Conservation (phyloP, 768 basidiomycete species). For the Amanita subjunquillea region DNA sequence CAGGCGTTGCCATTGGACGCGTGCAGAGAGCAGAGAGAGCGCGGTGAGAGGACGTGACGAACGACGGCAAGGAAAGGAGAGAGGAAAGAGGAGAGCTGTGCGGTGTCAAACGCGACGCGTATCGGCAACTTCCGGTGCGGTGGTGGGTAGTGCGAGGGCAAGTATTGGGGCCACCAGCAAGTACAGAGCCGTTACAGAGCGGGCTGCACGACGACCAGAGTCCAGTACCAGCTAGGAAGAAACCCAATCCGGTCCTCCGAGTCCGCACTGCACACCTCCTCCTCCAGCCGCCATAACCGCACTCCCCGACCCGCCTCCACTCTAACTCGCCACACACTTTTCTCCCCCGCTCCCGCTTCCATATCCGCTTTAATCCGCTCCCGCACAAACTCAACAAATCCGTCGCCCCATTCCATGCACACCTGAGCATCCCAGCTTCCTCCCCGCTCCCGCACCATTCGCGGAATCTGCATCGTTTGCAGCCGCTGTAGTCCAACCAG, state of each 20-base stretch:
- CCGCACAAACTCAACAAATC: conserved; percentile 47
- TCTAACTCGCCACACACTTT: conserved; percentile 57
- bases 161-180: too few species aligned
- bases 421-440: conserved; percentile 68
- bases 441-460: conserved; percentile 64
- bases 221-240: conserved; percentile 65
- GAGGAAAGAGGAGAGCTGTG: conserved; percentile 18
- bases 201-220: conserved; percentile 12
- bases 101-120: conserved; percentile 40
- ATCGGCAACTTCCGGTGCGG: conserved; percentile 33
- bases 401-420: conserved; percentile 67
- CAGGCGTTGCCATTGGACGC: conserved; percentile 64
- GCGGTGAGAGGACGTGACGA: conserved; percentile 20
- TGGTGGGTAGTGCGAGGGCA: too few species aligned
- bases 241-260: conserved; percentile 71
- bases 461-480: conserved; percentile 71
- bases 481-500: conserved; percentile 60
- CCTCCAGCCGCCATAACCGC: conserved; percentile 38
- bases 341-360: conserved; percentile 13
- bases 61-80: conserved; percentile 19
- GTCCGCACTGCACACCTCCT: conserved; percentile 19
- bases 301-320: conserved; percentile 54
- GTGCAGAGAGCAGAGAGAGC: conserved; percentile 16
- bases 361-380: conserved; percentile 12
- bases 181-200: too few species aligned